phyloP scores from a whole-genome alignment of 352 stramenopile genomes.

The Thalassiosira delicatula region DNA sequence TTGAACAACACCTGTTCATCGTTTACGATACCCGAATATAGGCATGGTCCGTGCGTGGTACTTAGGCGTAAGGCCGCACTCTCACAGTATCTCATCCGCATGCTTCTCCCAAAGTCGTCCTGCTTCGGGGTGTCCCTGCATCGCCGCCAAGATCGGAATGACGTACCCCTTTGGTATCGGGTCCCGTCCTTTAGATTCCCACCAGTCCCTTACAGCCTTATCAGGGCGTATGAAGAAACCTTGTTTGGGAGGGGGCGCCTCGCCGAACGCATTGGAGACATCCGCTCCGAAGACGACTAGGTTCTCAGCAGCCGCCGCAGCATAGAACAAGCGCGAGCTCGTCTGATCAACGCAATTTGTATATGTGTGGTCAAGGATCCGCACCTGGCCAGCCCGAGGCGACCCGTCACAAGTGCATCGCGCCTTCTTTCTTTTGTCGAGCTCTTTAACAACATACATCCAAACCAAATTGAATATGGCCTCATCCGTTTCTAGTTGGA shows the following conservation, averaged over 20 bases:
- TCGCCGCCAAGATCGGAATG: constrained; percentile 24
- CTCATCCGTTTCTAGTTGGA: not conserved
- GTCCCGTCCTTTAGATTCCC: not conserved
- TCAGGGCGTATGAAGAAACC: constrained; percentile 36
- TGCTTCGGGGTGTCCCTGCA: constrained; percentile 63
- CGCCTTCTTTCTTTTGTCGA: constrained; percentile 15
- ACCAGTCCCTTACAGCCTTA: constrained; percentile 45
- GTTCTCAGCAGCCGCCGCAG: constrained; percentile 10
- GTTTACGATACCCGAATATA: constrained; percentile 23
- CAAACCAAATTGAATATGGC: constrained; percentile 23
- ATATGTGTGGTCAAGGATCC: constrained; percentile 40
- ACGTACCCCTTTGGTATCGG: constrained; percentile 36
- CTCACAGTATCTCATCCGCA: constrained; percentile 4
- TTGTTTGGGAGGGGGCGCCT: constrained; percentile 27
- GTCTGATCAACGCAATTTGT: constrained; percentile 46
- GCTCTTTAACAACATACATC: constrained; percentile 25
- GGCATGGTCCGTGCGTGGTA: constrained; percentile 32
- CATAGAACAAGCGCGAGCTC: constrained; percentile 32
- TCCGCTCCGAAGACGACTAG: constrained; percentile 20
- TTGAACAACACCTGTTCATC: constrained; percentile 37
- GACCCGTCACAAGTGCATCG: constrained; percentile 27
- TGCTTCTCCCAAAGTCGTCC: constrained; percentile 48
- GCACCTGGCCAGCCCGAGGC: not conserved
- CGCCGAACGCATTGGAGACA: constrained; percentile 41
- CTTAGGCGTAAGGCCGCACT: not conserved